phyloP scores from a whole-genome alignment of 805 yeast genomes.

The Hyphopichia homilentoma region DNA sequence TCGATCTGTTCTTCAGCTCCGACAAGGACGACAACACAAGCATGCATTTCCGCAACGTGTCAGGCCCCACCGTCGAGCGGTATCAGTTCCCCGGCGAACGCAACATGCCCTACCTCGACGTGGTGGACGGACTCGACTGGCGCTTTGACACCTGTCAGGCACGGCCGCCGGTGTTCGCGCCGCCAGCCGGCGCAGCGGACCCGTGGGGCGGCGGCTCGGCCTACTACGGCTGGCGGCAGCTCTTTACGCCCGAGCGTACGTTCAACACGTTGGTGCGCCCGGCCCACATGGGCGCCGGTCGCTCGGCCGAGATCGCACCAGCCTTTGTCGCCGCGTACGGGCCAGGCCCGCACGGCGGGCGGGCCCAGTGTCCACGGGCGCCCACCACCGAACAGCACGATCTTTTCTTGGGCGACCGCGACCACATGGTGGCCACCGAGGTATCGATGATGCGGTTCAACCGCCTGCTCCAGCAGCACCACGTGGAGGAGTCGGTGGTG shows the following conservation, averaged over 20 bases:
- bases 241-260: conserved; percentile 44
- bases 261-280: conserved; percentile 46
- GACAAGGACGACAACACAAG: no score
- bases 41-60: conserved; percentile 14
- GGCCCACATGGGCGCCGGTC: conserved; percentile 17
- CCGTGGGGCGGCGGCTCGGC: conserved; percentile 35
- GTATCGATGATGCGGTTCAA: conserved; percentile 14
- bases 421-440: conserved; percentile 18
- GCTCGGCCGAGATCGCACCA: no score
- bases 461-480: conserved; percentile 8
- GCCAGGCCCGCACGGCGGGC: no score
- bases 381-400: conserved; percentile 25
- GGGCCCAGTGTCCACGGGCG: conserved; percentile 25
- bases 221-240: conserved; percentile 31
- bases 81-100: conserved; percentile 10
- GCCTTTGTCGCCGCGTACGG: no score
- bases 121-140: conserved; percentile 13
- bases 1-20: conserved; percentile 5
- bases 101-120: conserved; percentile 5
- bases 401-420: conserved; percentile 25
- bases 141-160: conserved; percentile 28
- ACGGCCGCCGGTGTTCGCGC: conserved; percentile 15
- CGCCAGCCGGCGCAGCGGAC: conserved; percentile 1
- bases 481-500: conserved; percentile 12
- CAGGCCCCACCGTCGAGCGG: conserved; percentile 9